A percentile compares a stretch with the other conserved stretches of the same genome.
phyloP scores from a whole-genome alignment of 75 land plant species.

The Selaginella tamariscina region DNA sequence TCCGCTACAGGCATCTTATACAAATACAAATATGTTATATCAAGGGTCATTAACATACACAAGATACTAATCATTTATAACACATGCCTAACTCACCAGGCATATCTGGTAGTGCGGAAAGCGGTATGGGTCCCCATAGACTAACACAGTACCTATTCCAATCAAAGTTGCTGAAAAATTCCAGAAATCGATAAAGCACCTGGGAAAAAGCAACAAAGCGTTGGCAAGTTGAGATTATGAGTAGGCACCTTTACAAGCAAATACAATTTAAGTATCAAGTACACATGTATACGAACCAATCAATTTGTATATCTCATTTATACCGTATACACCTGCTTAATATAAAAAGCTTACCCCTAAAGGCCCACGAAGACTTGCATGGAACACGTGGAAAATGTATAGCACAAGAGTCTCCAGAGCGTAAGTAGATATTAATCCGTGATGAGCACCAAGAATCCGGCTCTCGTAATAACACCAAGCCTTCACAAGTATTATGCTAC shows the following conservation, averaged over 20 bases:
- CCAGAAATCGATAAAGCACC: conserved; percentile 86
- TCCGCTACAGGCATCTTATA: neutral
- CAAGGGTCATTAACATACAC: no score
- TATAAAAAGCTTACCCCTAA: conserved; percentile 48
- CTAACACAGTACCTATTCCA: conserved; percentile 95
- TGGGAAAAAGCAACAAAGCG: conserved; percentile 19
- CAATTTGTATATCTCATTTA: no score
- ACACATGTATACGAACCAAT: no score
- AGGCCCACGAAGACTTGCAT: conserved; percentile 83
- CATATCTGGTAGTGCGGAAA: conserved; percentile 64
- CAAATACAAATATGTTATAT: neutral
- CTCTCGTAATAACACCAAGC: conserved; percentile 99
- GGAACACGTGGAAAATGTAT: conserved; percentile 92
- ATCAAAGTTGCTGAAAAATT: conserved; percentile 93
- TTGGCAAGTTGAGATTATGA: no score
- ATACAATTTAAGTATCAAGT: no score
- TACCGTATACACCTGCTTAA: no score
- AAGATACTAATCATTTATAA: neutral
- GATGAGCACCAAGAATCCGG: conserved; percentile 91
- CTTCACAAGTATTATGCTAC: conserved; percentile 92
- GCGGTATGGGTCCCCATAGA: conserved; percentile 91
- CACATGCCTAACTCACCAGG: conserved; percentile 31
- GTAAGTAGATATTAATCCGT: conserved; percentile 96
- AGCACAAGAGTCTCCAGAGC: conserved; percentile 95
- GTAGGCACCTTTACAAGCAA: neutral